Conservation (phyloP, 345 rosid species). For the Psidium friedrichsthalianum region DNA sequence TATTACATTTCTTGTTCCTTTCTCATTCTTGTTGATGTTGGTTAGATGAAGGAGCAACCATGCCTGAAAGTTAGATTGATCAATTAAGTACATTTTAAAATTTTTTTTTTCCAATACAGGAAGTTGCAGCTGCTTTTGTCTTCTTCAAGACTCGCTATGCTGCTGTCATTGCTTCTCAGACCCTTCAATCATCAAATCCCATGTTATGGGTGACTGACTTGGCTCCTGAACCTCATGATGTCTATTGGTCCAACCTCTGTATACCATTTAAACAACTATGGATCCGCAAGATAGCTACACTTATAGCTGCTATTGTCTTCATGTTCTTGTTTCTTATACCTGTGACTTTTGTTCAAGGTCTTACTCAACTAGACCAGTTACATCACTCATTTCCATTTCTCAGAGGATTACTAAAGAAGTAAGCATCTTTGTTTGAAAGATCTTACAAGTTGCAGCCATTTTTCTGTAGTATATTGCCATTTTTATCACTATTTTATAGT, state of each 20-base stretch:
- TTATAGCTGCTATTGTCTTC: constrained; percentile 53
- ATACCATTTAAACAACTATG: constrained; percentile 80
- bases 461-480: neutral
- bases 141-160: constrained; percentile 81
- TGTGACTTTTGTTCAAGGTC: constrained; percentile 68
- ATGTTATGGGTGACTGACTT: constrained; percentile 87
- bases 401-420: constrained; percentile 42
- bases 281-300: constrained; percentile 62
- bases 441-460: neutral
- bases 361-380: constrained; percentile 57
- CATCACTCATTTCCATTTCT: constrained; percentile 54
- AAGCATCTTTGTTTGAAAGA: constrained; percentile 16
- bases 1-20: neutral
- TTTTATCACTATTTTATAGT: neutral
- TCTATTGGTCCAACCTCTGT: constrained; percentile 78
- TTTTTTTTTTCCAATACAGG: constrained; percentile 29
- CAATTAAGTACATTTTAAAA: neutral
- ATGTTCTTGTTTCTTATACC: constrained; percentile 73
- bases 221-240: constrained; percentile 93
- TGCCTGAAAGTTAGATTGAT: neutral
- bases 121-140: constrained; percentile 84
- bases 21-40: neutral
- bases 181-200: constrained; percentile 81
- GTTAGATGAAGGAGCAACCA: neutral
- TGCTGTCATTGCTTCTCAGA: constrained; percentile 70